phyloP scores from a whole-genome alignment of 1,284 basidiomycete species.

The Ganoderma sp. region DNA sequence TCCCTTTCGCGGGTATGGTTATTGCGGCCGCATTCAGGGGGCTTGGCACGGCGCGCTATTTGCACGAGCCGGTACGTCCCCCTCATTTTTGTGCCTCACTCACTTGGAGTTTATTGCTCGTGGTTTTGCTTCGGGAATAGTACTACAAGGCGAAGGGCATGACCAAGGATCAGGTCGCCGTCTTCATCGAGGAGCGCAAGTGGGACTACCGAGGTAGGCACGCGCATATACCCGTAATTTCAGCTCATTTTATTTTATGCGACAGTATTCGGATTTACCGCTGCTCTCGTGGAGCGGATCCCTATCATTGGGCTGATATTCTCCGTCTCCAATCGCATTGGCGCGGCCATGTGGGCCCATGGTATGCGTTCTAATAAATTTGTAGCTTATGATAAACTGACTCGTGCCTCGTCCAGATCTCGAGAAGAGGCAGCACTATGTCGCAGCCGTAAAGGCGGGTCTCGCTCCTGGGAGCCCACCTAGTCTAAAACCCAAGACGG shows the following conservation, averaged over 20 bases:
- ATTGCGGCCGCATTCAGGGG: slow-evolving; percentile 72
- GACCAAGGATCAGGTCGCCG: slow-evolving; percentile 66
- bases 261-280: slow-evolving; percentile 81
- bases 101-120: too few species aligned
- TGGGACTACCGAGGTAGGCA: slow-evolving; percentile 82
- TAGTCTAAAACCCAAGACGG: slow-evolving; percentile 17
- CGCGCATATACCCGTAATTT: background rate
- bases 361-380: slow-evolving; percentile 50
- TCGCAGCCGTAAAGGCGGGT: slow-evolving; percentile 44
- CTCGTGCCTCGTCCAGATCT: slow-evolving; percentile 54
- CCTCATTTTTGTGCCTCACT: background rate
- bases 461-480: slow-evolving; percentile 10
- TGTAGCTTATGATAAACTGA: background rate
- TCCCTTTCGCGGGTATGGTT: slow-evolving; percentile 73
- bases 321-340: slow-evolving; percentile 84
- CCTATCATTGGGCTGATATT: slow-evolving; percentile 83
- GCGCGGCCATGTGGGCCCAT: slow-evolving; percentile 91
- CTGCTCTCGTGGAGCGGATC: slow-evolving; percentile 77
- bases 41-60: slow-evolving; percentile 68
- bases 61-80: slow-evolving; percentile 68
- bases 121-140: slow-evolving; percentile 42
- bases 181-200: slow-evolving; percentile 86
- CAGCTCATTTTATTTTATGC: background rate
- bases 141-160: slow-evolving; percentile 87
- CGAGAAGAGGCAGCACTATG: slow-evolving; percentile 79